Percentiles rank a stretch among this genome's conserved stretches.
These are phyloP conservation scores for Pseudogymnoascus sp. DNA, from an alignment of 2,329 filamentous ascomycete genomes.

Conservation along the genomic window DNA sequence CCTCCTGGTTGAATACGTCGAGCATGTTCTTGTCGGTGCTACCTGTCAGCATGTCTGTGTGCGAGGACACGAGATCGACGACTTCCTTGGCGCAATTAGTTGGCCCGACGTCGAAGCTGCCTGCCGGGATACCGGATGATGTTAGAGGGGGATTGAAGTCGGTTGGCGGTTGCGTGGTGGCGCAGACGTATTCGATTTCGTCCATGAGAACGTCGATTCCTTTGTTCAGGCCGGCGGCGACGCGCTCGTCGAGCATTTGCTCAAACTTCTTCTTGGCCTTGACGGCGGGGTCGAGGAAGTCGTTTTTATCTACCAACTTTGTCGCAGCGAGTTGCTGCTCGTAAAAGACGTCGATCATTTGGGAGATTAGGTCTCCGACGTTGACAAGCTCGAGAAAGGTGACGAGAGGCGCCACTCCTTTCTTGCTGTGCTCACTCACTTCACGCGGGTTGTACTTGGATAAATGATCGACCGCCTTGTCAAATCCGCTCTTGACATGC, in stretches of 20 bases:
- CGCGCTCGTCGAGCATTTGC: slow-evolving; percentile 95
- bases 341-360: slow-evolving; percentile 99
- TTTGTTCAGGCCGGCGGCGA: slow-evolving; percentile 91
- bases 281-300: slow-evolving; percentile 85
- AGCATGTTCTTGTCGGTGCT: slow-evolving; percentile 97
- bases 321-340: slow-evolving; percentile 82
- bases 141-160: slow-evolving; percentile 75
- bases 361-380: slow-evolving; percentile 92
- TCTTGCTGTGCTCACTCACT: slow-evolving; percentile 58
- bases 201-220: slow-evolving; percentile 98
- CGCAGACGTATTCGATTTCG: slow-evolving; percentile 91
- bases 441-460: slow-evolving; percentile 86
- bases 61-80: slow-evolving; percentile 75
- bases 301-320: slow-evolving; percentile 81
- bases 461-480: slow-evolving; percentile 84
- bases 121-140: slow-evolving; percentile 22
- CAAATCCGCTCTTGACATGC: slow-evolving; percentile 88
- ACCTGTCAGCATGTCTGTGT: slow-evolving; percentile 87
- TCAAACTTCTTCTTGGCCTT: slow-evolving; percentile 98
- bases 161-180: slow-evolving; percentile 73
- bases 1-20: slow-evolving; percentile 97
- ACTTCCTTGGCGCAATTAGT: slow-evolving; percentile 72
- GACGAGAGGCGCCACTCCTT: slow-evolving; percentile 78
- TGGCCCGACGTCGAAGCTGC: slow-evolving; percentile 55
- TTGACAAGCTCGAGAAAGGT: slow-evolving; percentile 97